A percentile compares a stretch with the other conserved stretches of the same genome.
Conservation (phyloP, 306 rosid species). For the Rosa rugosa region DNA sequence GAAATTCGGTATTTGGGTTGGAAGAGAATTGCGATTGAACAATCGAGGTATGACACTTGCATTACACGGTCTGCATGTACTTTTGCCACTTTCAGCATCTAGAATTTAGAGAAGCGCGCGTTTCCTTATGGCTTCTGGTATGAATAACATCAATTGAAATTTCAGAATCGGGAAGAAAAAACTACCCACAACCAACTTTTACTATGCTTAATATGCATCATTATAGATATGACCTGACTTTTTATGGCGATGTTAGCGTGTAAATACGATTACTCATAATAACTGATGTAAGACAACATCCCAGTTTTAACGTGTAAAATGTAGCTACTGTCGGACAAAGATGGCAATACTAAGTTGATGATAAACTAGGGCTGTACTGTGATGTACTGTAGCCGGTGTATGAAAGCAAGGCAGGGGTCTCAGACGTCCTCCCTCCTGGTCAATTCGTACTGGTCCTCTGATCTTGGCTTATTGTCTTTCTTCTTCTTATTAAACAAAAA, state of each 20-base stretch:
- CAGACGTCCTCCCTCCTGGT: slow-evolving; percentile 6
- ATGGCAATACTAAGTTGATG: background rate
- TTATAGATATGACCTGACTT: background rate
- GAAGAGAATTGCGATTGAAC: no score
- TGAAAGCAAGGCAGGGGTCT: background rate
- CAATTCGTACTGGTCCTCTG: slow-evolving; percentile 9
- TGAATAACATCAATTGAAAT: background rate
- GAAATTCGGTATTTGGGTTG: no score
- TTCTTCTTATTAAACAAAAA: slow-evolving; percentile 20
- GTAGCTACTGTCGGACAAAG: no score
- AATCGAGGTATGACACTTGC: no score
- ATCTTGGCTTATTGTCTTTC: background rate
- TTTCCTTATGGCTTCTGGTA: background rate
- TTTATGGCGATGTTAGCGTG: no score
- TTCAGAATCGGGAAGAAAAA: background rate
- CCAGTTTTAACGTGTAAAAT: no score
- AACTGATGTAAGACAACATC: no score
- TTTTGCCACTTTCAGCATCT: no score
- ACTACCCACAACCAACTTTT: background rate
- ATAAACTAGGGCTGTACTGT: background rate
- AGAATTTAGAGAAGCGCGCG: no score
- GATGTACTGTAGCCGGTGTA: background rate
- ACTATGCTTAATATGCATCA: background rate
- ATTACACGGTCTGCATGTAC: no score
- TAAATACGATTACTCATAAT: no score